Evolutionary conservation across 179 eudicot species (phyloP).

Genomic region (Nepenthes alata): DNA sequence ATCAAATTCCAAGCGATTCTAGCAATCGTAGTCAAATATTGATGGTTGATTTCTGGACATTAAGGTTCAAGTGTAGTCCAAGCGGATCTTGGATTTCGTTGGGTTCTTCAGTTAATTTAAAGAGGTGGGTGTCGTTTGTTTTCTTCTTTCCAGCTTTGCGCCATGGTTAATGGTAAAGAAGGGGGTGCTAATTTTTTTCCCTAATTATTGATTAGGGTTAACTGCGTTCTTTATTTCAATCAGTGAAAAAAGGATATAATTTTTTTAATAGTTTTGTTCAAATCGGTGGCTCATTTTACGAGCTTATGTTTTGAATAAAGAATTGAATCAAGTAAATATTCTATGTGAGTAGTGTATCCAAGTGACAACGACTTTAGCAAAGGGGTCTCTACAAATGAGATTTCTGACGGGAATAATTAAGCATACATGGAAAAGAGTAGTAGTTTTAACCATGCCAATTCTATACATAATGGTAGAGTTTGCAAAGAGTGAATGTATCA

Average conservation of each 20-base stretch:
- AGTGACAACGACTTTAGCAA: constrained; percentile 35
- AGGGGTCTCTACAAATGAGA: constrained; percentile 41
- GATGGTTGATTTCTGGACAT: too few relatives aligned
- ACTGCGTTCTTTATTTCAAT: constrained; percentile 29
- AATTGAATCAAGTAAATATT: constrained; percentile 31
- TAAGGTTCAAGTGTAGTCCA: too few relatives aligned
- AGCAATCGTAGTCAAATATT: too few relatives aligned
- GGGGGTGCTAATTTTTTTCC: constrained; percentile 6
- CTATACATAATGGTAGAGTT: constrained; percentile 9
- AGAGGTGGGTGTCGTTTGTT: constrained; percentile 17
- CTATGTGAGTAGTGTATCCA: constrained; percentile 20
- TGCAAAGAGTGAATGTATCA: constrained; percentile 19
- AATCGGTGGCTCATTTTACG: constrained; percentile 18
- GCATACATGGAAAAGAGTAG: constrained; percentile 28
- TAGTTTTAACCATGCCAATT: constrained; percentile 16
- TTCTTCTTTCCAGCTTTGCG: background rate
- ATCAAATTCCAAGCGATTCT: too few relatives aligned
- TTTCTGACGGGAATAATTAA: constrained; percentile 25
- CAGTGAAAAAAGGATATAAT: constrained; percentile 25
- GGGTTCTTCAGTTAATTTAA: constrained; percentile 7
- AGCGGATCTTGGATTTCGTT: background rate
- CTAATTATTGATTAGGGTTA: constrained; percentile 27
- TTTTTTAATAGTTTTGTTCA: constrained; percentile 5
- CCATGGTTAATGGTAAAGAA: background rate
- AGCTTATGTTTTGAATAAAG: constrained; percentile 23